phyloP scores from a whole-genome alignment of 768 basidiomycete genomes.

The Termitomyces titanicus region DNA sequence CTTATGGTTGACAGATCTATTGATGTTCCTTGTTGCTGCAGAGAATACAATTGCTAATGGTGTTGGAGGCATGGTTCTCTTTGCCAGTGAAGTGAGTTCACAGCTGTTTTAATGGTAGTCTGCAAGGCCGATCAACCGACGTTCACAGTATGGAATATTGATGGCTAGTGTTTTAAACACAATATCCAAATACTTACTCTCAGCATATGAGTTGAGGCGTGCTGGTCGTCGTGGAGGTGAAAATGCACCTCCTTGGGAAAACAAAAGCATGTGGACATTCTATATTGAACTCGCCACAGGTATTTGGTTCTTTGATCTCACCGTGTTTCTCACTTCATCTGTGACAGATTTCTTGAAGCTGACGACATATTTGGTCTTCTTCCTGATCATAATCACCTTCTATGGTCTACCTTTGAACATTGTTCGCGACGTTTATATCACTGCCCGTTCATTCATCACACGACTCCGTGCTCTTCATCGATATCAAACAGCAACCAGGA shows the following conservation, averaged over 20 bases:
- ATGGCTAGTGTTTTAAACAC: constrained; percentile 78
- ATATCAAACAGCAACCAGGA: constrained; percentile 90
- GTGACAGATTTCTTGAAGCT: constrained; percentile 87
- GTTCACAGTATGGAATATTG: constrained; percentile 77
- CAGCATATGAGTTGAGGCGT: constrained; percentile 75
- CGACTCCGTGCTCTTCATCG: constrained; percentile 85
- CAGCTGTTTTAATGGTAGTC: not conserved
- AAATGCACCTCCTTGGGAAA: constrained; percentile 91
- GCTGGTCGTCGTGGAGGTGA: constrained; percentile 77
- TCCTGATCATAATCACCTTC: constrained; percentile 88
- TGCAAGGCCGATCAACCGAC: not conserved
- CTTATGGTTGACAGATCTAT: constrained; percentile 70
- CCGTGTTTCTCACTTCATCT: constrained; percentile 6
- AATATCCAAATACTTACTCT: constrained; percentile 79
- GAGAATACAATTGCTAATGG: constrained; percentile 78
- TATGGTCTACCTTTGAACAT: constrained; percentile 97
- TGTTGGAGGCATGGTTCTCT: constrained; percentile 89
- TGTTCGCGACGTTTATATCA: constrained; percentile 94
- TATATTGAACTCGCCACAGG: constrained; percentile 92
- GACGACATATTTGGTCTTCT: constrained; percentile 89
- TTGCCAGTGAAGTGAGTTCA: constrained; percentile 81
- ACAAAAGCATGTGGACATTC: constrained; percentile 96
- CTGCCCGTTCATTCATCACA: constrained; percentile 87
- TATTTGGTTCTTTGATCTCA: constrained; percentile 30
- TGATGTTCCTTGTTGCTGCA: constrained; percentile 77